Evolutionary conservation across 495 filamentous ascomycete species (phyloP), one percentile per base, ranked within the genome.

Genomic region (Penicillium verhagenii): DNA sequence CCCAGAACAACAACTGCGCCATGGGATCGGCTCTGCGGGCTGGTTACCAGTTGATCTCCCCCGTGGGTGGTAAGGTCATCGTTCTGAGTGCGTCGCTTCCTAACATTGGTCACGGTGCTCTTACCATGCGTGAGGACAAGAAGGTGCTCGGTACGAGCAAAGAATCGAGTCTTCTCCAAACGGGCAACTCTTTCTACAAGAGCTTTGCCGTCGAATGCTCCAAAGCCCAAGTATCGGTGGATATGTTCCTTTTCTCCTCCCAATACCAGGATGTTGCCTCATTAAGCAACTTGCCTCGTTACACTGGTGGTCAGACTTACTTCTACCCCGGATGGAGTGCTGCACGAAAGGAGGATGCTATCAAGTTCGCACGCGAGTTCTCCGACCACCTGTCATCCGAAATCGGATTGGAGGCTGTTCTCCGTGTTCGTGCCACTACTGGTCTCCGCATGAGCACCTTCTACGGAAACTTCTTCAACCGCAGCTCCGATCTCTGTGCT

Each of bases 391-490:
- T 98, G 21, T 96, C 92, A 4, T 86, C 92, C 1, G 94, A 98
- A 67, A 97, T 98, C 64, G 95, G 92, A 0, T 78, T 98, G 44
- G 94, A 98, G 73, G 94, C 94, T 33, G 94, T 98, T 44, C 87
- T 98, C 49, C 88, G 94, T 56, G 95, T 98, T 6, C 83, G 94
- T 56, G 93, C 93, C 21, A 97, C 95, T 9, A 97, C 93, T 10
- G 94, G 94, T 43, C 75, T 98, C 45, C 86, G 94, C 28, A 97
- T 97, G 91, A 95, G 82, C 75, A 90, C 92, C 1, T 98, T 98
- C 77, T 98, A 97, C 72, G 94, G 94, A 56, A 98, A 98, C 72
- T 98, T 98, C 74, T 98, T 98, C 81, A 98, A 97, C 73, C 83
- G 94, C 52, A 92, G 88, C 65, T 96, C 91, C 16, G 95, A 98